These are phyloP conservation scores for Pyrenochaeta sp. DNA, from an alignment of 2,329 filamentous ascomycete genomes.

Conservation along the genomic window DNA sequence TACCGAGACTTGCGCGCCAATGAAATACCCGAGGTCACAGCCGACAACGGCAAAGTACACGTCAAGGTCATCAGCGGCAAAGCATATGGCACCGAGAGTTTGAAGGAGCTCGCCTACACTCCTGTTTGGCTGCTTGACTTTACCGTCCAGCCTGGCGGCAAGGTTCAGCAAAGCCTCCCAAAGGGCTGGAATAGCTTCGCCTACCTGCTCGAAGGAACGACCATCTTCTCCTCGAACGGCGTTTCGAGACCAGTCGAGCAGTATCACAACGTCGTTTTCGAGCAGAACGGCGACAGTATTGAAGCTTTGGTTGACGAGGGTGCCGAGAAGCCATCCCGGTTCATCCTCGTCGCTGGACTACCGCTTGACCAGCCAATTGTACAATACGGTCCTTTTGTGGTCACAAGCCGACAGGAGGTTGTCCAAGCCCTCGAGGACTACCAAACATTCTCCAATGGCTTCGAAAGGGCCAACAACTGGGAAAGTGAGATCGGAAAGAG, in stretches of 20 bases:
- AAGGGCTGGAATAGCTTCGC: conserved; percentile 88
- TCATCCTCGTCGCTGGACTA: conserved; percentile 78
- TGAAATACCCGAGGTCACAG: conserved; percentile 79
- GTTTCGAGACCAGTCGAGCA: conserved; percentile 62
- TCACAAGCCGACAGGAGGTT: conserved; percentile 46
- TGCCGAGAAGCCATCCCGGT: conserved; percentile 65
- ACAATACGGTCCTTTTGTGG: conserved; percentile 50
- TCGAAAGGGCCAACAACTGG: conserved; percentile 76
- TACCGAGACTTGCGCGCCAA: conserved; percentile 82
- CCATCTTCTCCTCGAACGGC: conserved; percentile 58
- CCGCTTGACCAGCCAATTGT: conserved; percentile 55
- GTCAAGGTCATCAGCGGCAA: conserved; percentile 92
- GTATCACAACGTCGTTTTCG: conserved; percentile 91
- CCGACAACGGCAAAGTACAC: conserved; percentile 75
- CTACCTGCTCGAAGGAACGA: conserved; percentile 80
- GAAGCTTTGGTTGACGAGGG: conserved; percentile 71
- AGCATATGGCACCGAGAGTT: conserved; percentile 81
- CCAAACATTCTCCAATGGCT: conserved; percentile 46
- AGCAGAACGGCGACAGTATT: conserved; percentile 77
- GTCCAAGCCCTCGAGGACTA: conserved; percentile 49
- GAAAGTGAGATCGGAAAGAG: conserved; percentile 69
- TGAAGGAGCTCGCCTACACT: conserved; percentile 92
- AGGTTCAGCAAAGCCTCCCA: conserved; percentile 76
- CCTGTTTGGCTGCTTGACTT: conserved; percentile 96
- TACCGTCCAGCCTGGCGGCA: conserved; percentile 78